Evolutionary conservation across 805 yeast genomes (phyloP).

Genomic region (Nakazawaea laoshanensis): DNA sequence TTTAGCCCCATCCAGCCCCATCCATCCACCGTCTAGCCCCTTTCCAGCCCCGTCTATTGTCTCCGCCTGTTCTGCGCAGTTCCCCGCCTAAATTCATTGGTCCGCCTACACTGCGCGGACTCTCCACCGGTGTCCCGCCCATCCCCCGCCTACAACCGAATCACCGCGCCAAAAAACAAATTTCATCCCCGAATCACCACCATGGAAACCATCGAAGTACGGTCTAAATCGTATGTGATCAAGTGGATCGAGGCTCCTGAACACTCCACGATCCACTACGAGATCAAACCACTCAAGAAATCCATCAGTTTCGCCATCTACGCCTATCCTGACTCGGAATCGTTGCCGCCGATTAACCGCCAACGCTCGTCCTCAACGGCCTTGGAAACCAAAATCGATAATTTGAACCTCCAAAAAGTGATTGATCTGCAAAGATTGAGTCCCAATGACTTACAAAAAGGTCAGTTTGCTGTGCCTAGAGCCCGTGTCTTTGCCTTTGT

Average conservation of each 20-base stretch:
- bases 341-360: slow-evolving; percentile 3
- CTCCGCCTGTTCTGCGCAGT: too few relatives aligned
- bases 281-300: slow-evolving; percentile 67
- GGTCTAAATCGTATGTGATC: slow-evolving; percentile 79
- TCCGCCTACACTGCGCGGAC: too few relatives aligned
- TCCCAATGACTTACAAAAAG: slow-evolving; percentile 57
- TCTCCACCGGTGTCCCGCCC: too few relatives aligned
- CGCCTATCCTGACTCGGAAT: slow-evolving; percentile 16
- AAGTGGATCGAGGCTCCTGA: slow-evolving; percentile 84
- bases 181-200: neutral
- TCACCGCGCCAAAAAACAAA: neutral
- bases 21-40: too few relatives aligned
- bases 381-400: slow-evolving; percentile 50
- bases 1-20: too few relatives aligned
- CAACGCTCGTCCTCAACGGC: slow-evolving; percentile 9
- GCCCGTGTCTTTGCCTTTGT: slow-evolving; percentile 82
- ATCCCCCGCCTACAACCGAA: neutral
- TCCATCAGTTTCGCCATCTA: slow-evolving; percentile 36
- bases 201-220: slow-evolving; percentile 90
- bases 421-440: slow-evolving; percentile 47
- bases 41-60: too few relatives aligned
- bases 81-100: too few relatives aligned
- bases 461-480: slow-evolving; percentile 44
- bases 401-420: slow-evolving; percentile 41
- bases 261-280: slow-evolving; percentile 63